These are phyloP conservation scores for Solanum ahanhuiri DNA, from an alignment of 257 asterid species.

Conservation along the genomic window DNA sequence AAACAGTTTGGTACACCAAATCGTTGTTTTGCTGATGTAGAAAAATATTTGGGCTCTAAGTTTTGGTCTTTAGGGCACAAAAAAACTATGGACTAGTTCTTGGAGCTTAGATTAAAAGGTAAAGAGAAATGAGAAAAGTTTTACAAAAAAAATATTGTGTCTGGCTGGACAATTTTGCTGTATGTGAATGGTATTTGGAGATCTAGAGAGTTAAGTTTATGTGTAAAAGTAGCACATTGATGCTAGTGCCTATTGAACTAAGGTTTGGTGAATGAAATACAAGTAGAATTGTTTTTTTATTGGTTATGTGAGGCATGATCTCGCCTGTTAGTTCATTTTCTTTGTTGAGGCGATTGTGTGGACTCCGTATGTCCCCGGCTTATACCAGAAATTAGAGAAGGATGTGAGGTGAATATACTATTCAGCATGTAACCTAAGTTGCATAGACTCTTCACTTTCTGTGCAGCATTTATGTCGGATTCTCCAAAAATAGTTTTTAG, in stretches of 20 bases:
- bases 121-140: not conserved
- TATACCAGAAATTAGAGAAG: no score
- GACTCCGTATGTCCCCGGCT: no score
- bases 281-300: not conserved
- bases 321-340: not conserved
- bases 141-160: not conserved
- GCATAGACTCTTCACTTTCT: no score
- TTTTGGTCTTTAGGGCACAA: not conserved
- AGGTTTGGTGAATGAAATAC: not conserved
- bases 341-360: not conserved
- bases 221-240: not conserved
- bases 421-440: no score
- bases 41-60: not conserved
- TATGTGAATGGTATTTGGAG: not conserved
- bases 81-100: not conserved
- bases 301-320: not conserved
- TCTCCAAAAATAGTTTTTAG: no score
- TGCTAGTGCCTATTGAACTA: not conserved
- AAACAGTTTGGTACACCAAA: not conserved
- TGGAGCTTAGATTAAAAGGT: not conserved
- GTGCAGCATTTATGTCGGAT: no score
- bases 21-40: not conserved
- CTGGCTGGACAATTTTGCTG: conserved; percentile 4
- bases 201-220: not conserved
- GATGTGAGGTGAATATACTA: no score